A percentile compares a stretch with the other conserved stretches of the same genome.
Evolutionary conservation across 2,329 filamentous ascomycete species (phyloP).

Genomic region (Talaromyces marneffei): DNA sequence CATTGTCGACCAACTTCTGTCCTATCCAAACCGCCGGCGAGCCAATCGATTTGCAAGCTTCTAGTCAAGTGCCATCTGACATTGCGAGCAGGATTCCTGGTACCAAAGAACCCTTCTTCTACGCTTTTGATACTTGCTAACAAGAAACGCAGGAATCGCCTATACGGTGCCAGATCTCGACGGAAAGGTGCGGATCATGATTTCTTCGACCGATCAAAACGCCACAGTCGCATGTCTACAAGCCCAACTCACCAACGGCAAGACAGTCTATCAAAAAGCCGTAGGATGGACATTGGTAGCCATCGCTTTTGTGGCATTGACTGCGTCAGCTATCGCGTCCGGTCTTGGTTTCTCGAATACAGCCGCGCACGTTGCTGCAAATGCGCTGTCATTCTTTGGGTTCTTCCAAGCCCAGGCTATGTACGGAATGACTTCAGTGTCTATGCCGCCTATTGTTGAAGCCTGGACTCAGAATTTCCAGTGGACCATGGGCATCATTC

Average conservation of each 20-base stretch:
- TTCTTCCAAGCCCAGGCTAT: conserved; percentile 95
- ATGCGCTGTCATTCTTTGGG: conserved; percentile 85
- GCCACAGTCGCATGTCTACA: conserved; percentile 76
- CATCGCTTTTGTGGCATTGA: conserved; percentile 75
- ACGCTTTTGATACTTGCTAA: neutral
- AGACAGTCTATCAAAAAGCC: conserved; percentile 81
- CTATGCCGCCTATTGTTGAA: conserved; percentile 78
- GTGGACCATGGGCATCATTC: conserved; percentile 96
- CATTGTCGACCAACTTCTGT: conserved; percentile 14
- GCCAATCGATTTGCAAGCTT: conserved; percentile 5
- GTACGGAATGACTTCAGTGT: conserved; percentile 77
- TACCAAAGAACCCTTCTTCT: neutral
- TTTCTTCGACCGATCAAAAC: conserved; percentile 62
- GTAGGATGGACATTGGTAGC: conserved; percentile 87
- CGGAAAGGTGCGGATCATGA: conserved; percentile 72
- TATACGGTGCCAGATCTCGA: conserved; percentile 90
- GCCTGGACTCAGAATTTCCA: conserved; percentile 97
- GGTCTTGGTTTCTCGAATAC: conserved; percentile 90
- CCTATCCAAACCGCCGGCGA: conserved; percentile 14
- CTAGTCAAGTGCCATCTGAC: conserved; percentile 6
- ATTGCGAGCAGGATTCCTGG: conserved; percentile 11
- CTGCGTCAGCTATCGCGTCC: conserved; percentile 81
- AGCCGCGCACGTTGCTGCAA: conserved; percentile 87
- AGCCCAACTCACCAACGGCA: conserved; percentile 80
- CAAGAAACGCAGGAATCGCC: conserved; percentile 57